These are phyloP conservation scores for Papiliotrema nemorosa DNA, from an alignment of 1,284 basidiomycete genomes.

Conservation along the genomic window DNA sequence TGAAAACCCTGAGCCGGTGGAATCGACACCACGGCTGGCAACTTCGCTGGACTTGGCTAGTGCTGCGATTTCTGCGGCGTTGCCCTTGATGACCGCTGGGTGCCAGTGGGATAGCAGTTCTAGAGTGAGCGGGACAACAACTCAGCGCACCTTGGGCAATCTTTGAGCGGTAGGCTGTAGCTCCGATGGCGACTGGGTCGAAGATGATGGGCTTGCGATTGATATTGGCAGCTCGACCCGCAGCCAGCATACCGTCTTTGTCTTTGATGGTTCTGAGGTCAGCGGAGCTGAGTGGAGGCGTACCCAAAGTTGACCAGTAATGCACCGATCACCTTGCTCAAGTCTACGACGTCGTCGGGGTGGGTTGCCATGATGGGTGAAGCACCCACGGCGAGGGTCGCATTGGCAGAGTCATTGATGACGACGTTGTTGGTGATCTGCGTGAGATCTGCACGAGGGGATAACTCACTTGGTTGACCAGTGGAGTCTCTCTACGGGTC, in stretches of 20 bases:
- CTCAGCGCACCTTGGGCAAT: conserved; percentile 50
- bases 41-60: conserved; percentile 76
- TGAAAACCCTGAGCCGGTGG: conserved; percentile 68
- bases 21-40: conserved; percentile 81
- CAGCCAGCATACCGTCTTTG: conserved; percentile 75
- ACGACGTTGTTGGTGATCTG: conserved; percentile 91
- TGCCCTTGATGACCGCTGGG: conserved; percentile 90
- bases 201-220: conserved; percentile 78
- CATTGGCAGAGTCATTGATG: conserved; percentile 85
- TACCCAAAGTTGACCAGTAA: conserved; percentile 84
- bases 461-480: conserved; percentile 72
- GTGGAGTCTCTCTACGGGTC: conserved; percentile 59
- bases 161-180: conserved; percentile 66
- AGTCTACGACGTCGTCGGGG: conserved; percentile 75
- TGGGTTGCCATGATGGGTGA: conserved; percentile 93
- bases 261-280: conserved; percentile 59
- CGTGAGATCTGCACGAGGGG: background rate
- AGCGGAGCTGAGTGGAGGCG: conserved; percentile 2
- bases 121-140: conserved; percentile 24
- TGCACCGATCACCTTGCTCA: conserved; percentile 64
- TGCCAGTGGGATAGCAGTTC: conserved; percentile 82
- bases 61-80: conserved; percentile 82
- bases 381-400: conserved; percentile 80
- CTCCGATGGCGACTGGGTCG: conserved; percentile 91
- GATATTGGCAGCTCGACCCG: conserved; percentile 68